phyloP scores from a whole-genome alignment of 2,329 filamentous ascomycete species.

The Venturia aucupariae region DNA sequence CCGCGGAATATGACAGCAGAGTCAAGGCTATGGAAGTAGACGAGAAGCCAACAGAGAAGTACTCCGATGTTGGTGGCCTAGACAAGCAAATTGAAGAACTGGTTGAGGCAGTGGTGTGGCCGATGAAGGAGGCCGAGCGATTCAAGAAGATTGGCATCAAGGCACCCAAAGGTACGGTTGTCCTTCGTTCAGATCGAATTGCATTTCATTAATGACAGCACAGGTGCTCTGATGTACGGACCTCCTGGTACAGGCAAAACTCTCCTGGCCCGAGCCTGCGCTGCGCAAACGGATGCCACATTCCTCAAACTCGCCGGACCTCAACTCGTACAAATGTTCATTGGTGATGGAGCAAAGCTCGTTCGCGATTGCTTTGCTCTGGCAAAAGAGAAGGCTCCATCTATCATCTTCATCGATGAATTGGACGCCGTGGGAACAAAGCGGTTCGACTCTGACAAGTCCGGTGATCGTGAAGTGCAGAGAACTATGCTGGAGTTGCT shows the following conservation, averaged over 20 bases:
- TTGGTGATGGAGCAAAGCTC: constrained; percentile 94
- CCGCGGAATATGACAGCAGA: constrained; percentile 95
- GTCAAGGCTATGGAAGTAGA: constrained; percentile 99
- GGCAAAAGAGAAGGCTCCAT: constrained; percentile 96
- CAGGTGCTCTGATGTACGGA: constrained; percentile 96
- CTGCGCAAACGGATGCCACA: constrained; percentile 94
- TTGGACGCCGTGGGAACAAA: constrained; percentile 98
- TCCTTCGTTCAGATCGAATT: background rate
- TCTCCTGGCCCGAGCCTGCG: constrained; percentile 86
- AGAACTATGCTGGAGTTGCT: constrained; percentile 97
- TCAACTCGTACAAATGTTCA: constrained; percentile 99
- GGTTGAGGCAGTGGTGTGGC: constrained; percentile 97
- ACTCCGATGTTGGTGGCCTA: constrained; percentile 91
- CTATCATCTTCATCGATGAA: constrained; percentile 99
- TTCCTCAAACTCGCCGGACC: constrained; percentile 97
- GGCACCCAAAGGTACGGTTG: constrained; percentile 77
- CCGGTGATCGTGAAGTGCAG: constrained; percentile 94
- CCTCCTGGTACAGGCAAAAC: constrained; percentile 87
- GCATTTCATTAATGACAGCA: background rate
- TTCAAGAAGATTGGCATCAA: constrained; percentile 99
- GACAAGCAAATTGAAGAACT: constrained; percentile 99
- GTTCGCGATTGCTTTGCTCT: constrained; percentile 96
- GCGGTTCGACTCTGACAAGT: constrained; percentile 97
- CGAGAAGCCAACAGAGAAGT: constrained; percentile 98
- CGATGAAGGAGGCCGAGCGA: constrained; percentile 97